Evolutionary conservation across 768 basidiomycete species (phyloP), one percentile per base, ranked within the genome.

Genomic region (Lentinula edodes): DNA sequence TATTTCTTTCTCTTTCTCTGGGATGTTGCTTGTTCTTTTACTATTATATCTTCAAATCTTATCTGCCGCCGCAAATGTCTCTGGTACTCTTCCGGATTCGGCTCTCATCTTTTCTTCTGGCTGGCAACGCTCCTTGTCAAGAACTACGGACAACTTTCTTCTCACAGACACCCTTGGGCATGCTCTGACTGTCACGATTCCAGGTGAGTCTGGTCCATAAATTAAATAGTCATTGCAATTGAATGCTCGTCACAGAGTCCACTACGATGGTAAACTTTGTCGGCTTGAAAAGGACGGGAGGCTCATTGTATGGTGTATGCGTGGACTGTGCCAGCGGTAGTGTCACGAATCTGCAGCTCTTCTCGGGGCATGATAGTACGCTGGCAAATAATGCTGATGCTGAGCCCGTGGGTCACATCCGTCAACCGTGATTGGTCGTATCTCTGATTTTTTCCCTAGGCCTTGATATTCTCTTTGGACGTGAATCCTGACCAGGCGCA

Each of bases 231-330:
- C 32, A 35, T 18, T 5, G 8, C 32, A 8, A 13, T 39, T 39
- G 7, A 51, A 16, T 16, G 3, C 6, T 38, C 46, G 35, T 45
- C 52, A 5, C 50, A 75, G 73, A n/a, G 34, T 60, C 63, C 16
- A 64, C 69, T 7, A 63, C 69, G 1, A 68, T 67, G 23, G 62
- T 74, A 7, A 64, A 62, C 56, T 74, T 72, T 56, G 62, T 73
- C 20, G 73, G 71, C 7, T 69, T 69, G 61, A 67, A 62, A 48
- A 62, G 64, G 13, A 36, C 68, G 3, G 67, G 64, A 1, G 68
- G 70, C 0, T 70, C 71, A 0, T 35, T 67, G 50, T 75, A 71
- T 60, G 69, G 70, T 36, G 71, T 70, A 6, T 71, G 70, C 48
- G 18, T 74, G 7, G 73, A 74, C 61, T 74, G 73, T 62, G 18